Percentiles rank a stretch among this genome's conserved stretches.
phyloP scores from a whole-genome alignment of 108 stramenopile species.

The Pseudonitzschia delicatissima region DNA sequence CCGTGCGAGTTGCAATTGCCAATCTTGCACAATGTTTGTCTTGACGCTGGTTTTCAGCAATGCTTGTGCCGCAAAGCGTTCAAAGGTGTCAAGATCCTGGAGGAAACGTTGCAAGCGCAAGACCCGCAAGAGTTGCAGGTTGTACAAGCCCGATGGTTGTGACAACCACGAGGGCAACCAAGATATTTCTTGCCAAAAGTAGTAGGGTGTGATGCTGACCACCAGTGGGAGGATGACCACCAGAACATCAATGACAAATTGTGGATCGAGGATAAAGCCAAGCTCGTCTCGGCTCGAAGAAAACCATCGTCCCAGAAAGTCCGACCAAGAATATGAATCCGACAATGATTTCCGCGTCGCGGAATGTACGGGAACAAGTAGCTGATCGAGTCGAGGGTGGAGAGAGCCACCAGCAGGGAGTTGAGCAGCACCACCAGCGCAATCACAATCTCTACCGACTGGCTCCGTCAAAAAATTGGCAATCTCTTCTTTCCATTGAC shows the following conservation, averaged over 20 bases:
- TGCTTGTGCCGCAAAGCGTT: slow-evolving; percentile 25
- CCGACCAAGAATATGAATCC: slow-evolving; percentile 49
- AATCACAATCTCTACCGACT: slow-evolving; percentile 9
- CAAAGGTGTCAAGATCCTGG: slow-evolving; percentile 57
- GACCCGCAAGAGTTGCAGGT: slow-evolving; percentile 59
- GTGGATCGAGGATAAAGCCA: slow-evolving; percentile 49
- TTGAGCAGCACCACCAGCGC: slow-evolving; percentile 11
- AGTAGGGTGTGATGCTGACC: slow-evolving; percentile 25
- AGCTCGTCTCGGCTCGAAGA: slow-evolving; percentile 20
- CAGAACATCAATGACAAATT: slow-evolving; percentile 52
- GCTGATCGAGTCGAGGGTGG: slow-evolving; percentile 20
- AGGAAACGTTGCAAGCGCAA: slow-evolving; percentile 69
- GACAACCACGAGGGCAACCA: slow-evolving; percentile 15
- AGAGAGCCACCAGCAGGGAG: slow-evolving; percentile 24
- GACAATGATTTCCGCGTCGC: slow-evolving; percentile 47
- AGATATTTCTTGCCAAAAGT: slow-evolving; percentile 38
- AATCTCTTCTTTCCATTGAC: slow-evolving; percentile 25
- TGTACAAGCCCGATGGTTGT: slow-evolving; percentile 49
- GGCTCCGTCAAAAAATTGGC: slow-evolving; percentile 32
- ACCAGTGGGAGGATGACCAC: slow-evolving; percentile 36
- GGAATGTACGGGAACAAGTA: slow-evolving; percentile 34
- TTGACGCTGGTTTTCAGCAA: neutral
- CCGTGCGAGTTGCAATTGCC: slow-evolving; percentile 74
- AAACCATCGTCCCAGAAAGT: slow-evolving; percentile 65
- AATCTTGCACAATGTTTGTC: slow-evolving; percentile 37